Evolutionary conservation across 169 alveolate species (phyloP), one percentile per base, ranked within the genome.

Genomic region (Cryptosporidium viatorum): DNA sequence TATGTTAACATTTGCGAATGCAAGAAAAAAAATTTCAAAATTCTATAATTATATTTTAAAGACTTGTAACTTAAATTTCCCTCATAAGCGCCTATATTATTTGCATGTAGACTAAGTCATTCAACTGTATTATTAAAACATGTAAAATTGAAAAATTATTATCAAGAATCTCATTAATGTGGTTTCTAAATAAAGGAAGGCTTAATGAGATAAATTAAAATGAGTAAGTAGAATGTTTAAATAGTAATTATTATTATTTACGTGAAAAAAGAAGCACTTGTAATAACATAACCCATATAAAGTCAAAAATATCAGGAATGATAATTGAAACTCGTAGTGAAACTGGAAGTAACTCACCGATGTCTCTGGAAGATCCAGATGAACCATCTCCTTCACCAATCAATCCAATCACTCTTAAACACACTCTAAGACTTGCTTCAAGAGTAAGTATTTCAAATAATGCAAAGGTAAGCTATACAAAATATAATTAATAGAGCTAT

Each of bases 331-430:
- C 7, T 65, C 21, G 23, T 55, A 12, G n/a, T 55, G 60, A 59
- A 12, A 33, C 26, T 9, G 55, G 75, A 37, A 52, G 21, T 21
- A 59, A 12, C 65, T 80, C 89, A 26, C 80, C 80, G 7, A 80
- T 80, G 89, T 80, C 89, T 26, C 26, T 80, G 4, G 89, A 65
- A 33, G 89, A 80, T 31, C 89, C 89, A 33, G 75, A 80, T 80
- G 89, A 80, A 39, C 89, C 89, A 18, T 80, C 89, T 41, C 89
- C 89, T 45, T 80, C 89, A 35, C 89, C 89, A 29, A 59, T 80
- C n/a, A 80, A 80, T 80, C 89, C 89, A 39, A 65, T 80, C 6
- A 80, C 73, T 23, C 89, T 80, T n/a, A 59, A 65, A n/a, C 89
- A 80, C 48, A 62, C 89, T 39, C 75, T 80, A 8, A 80, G 89